These are phyloP conservation scores for Filobasidium wieringae DNA, from an alignment of 768 basidiomycete species.

Conservation along the genomic window DNA sequence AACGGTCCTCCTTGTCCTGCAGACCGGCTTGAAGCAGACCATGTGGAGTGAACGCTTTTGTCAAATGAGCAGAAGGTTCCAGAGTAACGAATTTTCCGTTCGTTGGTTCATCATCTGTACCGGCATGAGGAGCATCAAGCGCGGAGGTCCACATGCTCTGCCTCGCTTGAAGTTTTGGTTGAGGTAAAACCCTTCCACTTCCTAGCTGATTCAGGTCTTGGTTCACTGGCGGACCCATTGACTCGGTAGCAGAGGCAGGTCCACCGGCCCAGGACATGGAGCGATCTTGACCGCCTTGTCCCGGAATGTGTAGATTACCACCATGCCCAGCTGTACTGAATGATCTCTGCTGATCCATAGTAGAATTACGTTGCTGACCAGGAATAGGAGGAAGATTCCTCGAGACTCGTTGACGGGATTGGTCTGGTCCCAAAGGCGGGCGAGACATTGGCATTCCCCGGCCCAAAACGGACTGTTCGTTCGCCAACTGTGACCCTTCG, in stretches of 20 bases:
- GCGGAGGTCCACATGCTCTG: conserved; percentile 81
- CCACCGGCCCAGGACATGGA: conserved; percentile 5
- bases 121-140: conserved; percentile 55
- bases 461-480: conserved; percentile 7
- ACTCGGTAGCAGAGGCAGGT: background rate
- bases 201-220: conserved; percentile 47
- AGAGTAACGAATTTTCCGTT: conserved; percentile 55
- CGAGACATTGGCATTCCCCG: conserved; percentile 4
- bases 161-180: conserved; percentile 44
- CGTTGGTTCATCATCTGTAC: conserved; percentile 42
- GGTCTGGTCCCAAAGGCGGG: conserved; percentile 5
- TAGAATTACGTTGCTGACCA: background rate
- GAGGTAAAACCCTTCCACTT: conserved; percentile 39
- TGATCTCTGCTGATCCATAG: background rate
- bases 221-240: conserved; percentile 22
- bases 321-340: background rate
- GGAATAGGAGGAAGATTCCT: conserved; percentile 21
- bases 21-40: conserved; percentile 88
- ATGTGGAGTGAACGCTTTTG: conserved; percentile 88
- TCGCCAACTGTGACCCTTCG: too few species aligned
- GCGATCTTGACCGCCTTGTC: conserved; percentile 41
- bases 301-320: conserved; percentile 36
- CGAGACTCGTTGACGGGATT: conserved; percentile 1
- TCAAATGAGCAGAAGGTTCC: conserved; percentile 61
- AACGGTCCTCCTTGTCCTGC: conserved; percentile 89